These are phyloP conservation scores for Raphidocelis subcapitata DNA, from an alignment of 139 green algal genomes.

Conservation along the genomic window DNA sequence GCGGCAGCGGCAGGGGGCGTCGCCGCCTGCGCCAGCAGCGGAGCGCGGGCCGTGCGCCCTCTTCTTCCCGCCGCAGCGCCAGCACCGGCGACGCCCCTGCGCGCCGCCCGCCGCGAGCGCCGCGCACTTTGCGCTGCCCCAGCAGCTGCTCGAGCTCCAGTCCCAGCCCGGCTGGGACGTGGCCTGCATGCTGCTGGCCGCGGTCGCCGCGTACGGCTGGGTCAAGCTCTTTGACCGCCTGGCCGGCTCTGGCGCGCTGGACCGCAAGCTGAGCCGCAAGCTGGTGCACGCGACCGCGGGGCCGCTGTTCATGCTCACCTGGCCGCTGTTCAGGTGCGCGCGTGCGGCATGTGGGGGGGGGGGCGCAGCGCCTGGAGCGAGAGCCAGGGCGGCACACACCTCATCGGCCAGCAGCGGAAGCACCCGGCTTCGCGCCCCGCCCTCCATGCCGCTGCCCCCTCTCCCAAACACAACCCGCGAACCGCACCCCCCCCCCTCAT, in stretches of 20 bases:
- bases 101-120: no score
- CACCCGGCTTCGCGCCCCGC: neutral
- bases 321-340: conserved; percentile 85
- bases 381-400: no score
- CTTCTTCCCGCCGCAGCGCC: no score
- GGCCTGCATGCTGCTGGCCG: conserved; percentile 9
- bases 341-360: no score
- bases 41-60: no score
- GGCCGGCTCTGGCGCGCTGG: conserved; percentile 42
- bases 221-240: conserved; percentile 70
- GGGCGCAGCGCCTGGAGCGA: no score
- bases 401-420: no score
- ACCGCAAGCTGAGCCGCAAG: conserved; percentile 75
- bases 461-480: neutral
- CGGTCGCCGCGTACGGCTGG: conserved; percentile 41
- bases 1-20: no score
- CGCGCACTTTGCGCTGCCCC: no score
- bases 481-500: neutral
- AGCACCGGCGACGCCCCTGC: no score
- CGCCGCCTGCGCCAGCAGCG: no score
- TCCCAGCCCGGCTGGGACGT: conserved; percentile 25
- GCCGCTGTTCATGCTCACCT: conserved; percentile 83
- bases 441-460: neutral
- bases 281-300: conserved; percentile 91
- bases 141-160: no score